phyloP scores from a whole-genome alignment of 169 alveolate genomes.

The Babesia ovis region DNA sequence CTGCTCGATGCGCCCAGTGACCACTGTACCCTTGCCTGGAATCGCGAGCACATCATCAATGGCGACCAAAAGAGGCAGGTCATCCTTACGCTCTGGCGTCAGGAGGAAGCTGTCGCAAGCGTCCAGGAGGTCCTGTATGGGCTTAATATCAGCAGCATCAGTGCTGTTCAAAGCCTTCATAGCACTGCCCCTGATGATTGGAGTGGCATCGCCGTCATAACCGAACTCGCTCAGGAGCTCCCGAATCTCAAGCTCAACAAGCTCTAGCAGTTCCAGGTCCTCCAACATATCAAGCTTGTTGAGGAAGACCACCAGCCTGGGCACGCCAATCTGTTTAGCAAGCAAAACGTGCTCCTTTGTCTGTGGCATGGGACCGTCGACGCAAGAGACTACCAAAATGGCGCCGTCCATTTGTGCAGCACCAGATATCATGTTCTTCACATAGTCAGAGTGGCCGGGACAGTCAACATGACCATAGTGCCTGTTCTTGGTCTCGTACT shows the following conservation, averaged over 20 bases:
- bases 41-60: conserved; percentile 86
- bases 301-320: conserved; percentile 87
- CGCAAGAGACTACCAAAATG: conserved; percentile 92
- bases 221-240: conserved; percentile 86
- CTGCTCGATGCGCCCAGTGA: conserved; percentile 93
- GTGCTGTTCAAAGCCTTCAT: conserved; percentile 84
- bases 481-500: conserved; percentile 85
- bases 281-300: conserved; percentile 91
- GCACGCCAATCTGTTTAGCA: conserved; percentile 89
- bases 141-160: conserved; percentile 66
- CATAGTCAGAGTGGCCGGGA: conserved; percentile 97
- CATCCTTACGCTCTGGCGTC: conserved; percentile 83
- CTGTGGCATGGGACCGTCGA: conserved; percentile 97
- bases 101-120: conserved; percentile 86
- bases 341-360: conserved; percentile 89
- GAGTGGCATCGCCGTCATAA: conserved; percentile 89
- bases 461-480: conserved; percentile 97
- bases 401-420: conserved; percentile 96
- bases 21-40: conserved; percentile 93
- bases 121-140: conserved; percentile 81
- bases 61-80: conserved; percentile 88
- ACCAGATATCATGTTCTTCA: conserved; percentile 95
- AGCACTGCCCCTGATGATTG: conserved; percentile 91
- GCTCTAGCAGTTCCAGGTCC: conserved; percentile 90
- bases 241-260: conserved; percentile 94